Percentiles rank a stretch among this genome's conserved stretches.
These are phyloP conservation scores for Sporothrix mexicana DNA, from an alignment of 2,329 filamentous ascomycete species.

Conservation along the genomic window DNA sequence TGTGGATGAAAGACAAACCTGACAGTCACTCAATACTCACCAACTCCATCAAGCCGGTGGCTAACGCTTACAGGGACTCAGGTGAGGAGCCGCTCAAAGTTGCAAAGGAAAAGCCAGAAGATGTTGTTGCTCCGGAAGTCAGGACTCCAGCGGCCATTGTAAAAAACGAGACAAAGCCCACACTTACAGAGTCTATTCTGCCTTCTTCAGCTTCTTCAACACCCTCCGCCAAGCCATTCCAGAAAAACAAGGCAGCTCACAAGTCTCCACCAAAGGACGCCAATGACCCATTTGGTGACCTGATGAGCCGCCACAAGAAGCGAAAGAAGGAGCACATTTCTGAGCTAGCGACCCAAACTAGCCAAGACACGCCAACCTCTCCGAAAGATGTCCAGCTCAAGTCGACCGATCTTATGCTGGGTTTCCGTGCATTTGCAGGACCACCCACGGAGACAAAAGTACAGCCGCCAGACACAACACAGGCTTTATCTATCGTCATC, in stretches of 20 bases:
- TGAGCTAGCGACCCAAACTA: too few species aligned
- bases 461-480: too few species aligned
- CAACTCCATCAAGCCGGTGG: background rate
- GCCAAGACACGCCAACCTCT: background rate
- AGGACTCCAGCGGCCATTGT: background rate
- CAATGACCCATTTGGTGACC: background rate
- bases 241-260: background rate
- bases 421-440: constrained; percentile 21
- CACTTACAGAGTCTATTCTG: too few species aligned
- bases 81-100: background rate
- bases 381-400: background rate
- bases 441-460: background rate
- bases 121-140: background rate
- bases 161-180: too few species aligned
- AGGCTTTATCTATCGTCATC: background rate
- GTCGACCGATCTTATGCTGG: constrained; percentile 23
- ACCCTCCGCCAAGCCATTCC: background rate
- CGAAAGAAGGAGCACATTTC: background rate
- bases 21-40: background rate
- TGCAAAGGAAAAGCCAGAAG: background rate
- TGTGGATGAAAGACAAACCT: background rate
- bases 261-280: too few species aligned
- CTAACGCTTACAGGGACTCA: too few species aligned
- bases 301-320: constrained; percentile 20
- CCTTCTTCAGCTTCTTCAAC: too few species aligned